These are phyloP conservation scores for Neurospora sp. DNA, from an alignment of 495 filamentous ascomycete genomes.

Conservation along the genomic window DNA sequence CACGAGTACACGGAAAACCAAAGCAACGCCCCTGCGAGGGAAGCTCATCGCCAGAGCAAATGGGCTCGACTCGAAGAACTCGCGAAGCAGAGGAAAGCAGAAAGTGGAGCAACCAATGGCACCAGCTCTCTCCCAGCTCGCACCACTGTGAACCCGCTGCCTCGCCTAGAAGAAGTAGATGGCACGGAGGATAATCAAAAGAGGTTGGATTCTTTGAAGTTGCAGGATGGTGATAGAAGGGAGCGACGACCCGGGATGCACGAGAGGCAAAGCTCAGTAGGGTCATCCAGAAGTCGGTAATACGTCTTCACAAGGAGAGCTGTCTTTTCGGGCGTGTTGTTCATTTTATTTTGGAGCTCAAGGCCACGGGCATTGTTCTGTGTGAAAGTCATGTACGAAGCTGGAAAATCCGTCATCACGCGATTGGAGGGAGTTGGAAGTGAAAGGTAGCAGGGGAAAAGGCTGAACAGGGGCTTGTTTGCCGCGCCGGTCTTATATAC, in stretches of 20 bases:
- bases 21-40: conserved; percentile 70
- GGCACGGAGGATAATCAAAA: conserved; percentile 74
- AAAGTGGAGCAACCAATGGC: conserved; percentile 19
- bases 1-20: conserved; percentile 97
- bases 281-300: conserved; percentile 34
- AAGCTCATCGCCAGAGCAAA: conserved; percentile 64
- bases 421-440: neutral
- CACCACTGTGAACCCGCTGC: conserved; percentile 17
- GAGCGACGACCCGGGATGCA: conserved; percentile 34
- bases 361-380: neutral
- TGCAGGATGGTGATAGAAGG: conserved; percentile 54
- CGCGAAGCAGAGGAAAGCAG: conserved; percentile 49
- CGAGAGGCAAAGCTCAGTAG: conserved; percentile 41
- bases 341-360: neutral
- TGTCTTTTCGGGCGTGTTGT: neutral
- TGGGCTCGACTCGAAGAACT: conserved; percentile 81
- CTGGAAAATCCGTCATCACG: neutral
- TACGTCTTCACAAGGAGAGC: neutral
- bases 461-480: neutral
- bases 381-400: neutral
- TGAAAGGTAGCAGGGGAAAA: neutral
- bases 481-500: neutral
- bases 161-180: conserved; percentile 57
- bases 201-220: conserved; percentile 70
- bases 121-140: conserved; percentile 10